phyloP scores from a whole-genome alignment of 2,329 filamentous ascomycete genomes.

The Fusarium nelsonii region DNA sequence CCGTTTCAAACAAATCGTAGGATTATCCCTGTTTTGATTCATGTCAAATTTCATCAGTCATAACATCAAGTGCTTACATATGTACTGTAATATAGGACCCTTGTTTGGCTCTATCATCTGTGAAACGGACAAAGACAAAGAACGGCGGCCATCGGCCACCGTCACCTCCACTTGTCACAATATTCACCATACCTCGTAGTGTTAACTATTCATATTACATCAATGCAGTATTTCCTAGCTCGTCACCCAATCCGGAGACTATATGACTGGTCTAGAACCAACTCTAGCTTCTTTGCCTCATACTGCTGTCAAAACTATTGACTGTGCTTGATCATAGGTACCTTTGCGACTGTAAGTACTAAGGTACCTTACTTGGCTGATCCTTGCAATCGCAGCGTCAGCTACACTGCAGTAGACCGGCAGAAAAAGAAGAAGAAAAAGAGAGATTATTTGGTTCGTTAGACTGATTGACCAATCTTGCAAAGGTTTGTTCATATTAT shows the following conservation, averaged over 20 bases:
- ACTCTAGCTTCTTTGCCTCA: slow-evolving; percentile 2
- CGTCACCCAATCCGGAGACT: not conserved
- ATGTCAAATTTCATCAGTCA: not conserved
- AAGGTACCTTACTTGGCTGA: not conserved
- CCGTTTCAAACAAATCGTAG: not conserved
- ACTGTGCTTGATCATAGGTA: not conserved
- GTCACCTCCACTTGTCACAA: slow-evolving; percentile 15
- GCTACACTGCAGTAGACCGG: not conserved
- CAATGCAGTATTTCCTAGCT: not conserved
- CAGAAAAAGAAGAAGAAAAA: not conserved
- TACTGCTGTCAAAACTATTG: not conserved
- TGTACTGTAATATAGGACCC: slow-evolving; percentile 4
- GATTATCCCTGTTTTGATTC: not conserved
- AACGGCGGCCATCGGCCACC: slow-evolving; percentile 35
- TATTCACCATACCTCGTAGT: not conserved
- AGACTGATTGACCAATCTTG: slow-evolving; percentile 19
- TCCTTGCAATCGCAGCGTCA: slow-evolving; percentile 16
- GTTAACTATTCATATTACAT: not conserved
- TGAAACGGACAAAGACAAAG: slow-evolving; percentile 19
- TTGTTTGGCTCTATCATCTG: slow-evolving; percentile 25
- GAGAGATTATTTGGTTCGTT: slow-evolving; percentile 13
- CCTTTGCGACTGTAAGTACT: too few species aligned
- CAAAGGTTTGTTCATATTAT: slow-evolving; percentile 10
- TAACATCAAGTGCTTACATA: not conserved
- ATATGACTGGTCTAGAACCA: slow-evolving; percentile 5